Base-by-base conservation (phyloP, 2,329 filamentous ascomycete species). In the Pleoardoris graminearum region DNA sequence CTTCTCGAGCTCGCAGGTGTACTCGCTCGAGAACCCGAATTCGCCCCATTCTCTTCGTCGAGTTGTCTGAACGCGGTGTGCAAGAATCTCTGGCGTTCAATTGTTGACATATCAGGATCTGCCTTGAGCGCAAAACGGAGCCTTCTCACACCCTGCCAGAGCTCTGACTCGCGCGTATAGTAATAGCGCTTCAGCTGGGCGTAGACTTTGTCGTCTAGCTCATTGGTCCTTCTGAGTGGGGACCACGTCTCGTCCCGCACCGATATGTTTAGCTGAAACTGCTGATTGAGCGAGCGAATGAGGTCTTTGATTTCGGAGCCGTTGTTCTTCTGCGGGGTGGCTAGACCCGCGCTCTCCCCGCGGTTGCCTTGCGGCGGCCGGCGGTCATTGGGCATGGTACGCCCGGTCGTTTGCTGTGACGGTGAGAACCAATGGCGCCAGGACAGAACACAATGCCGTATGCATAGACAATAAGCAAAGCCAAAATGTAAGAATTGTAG, bases 221-320 rank as follows among this genome's bases (percentile, higher is more conserved):
- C 46, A 19, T 53, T 50, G 11, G 38, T 42, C 10, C 36, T 48
- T 27, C 42, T 59, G 8, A 35, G 50, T 2, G 69, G 70, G 1
- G 69, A 70, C 58, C 61, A 65, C 3, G n/a, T 50, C 4, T 39
- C 27, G 3, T 50, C 51, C 14, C 58, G 55, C 6, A 59, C 7
- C 2, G 35, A 39, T 1, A 72, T 43, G 1, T 61, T 65, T 0
- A 72, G 12, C 2, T 55, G 53, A 55, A 61, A 69, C n/a, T 57
- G 19, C 2, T 37, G 14, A 33, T 71, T 62, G 3, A 73, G 32
- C 1, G 43, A 48, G 17, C 36, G 38, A 25, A 72, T 58, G 14
- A 62, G 45, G 1, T 50, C 10, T 33, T 64, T 30, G 4, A 73
- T 53, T 3, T 29, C 54, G 19, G 53, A 54, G 41, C 58, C 60